Percentiles rank a stretch among this genome's conserved stretches.
These are phyloP conservation scores for Paulownia fortunei DNA, from an alignment of 257 asterid genomes.

Conservation along the genomic window DNA sequence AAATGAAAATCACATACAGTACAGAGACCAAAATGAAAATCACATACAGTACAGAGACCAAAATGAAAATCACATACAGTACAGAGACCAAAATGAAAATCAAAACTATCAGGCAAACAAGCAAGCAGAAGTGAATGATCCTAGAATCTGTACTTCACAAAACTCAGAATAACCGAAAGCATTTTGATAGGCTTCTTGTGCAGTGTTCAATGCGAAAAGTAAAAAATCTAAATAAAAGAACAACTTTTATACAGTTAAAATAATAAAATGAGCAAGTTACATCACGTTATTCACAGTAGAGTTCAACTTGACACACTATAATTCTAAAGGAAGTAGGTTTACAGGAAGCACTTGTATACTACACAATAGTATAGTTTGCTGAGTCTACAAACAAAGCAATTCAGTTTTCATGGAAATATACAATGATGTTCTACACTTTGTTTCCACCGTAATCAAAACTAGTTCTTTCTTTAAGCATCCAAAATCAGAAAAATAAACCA, in stretches of 20 bases:
- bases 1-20: too few relatives aligned
- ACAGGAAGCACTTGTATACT: too few relatives aligned
- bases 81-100: slow-evolving; percentile 25
- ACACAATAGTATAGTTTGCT: not conserved
- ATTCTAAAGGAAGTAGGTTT: not conserved
- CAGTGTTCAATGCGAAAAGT: not conserved
- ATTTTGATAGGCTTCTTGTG: not conserved
- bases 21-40: too few relatives aligned
- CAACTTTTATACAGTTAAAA: not conserved
- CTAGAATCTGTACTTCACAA: not conserved
- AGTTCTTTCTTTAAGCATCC: not conserved
- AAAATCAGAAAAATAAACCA: not conserved
- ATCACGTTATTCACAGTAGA: not conserved
- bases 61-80: slow-evolving; percentile 25
- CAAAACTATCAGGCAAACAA: not conserved
- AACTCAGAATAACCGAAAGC: not conserved
- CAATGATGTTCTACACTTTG: not conserved
- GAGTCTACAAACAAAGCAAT: not conserved
- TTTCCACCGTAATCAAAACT: not conserved
- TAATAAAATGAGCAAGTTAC: not conserved
- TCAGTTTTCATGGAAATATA: not conserved
- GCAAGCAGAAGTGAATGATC: not conserved
- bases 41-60: slow-evolving; percentile 16
- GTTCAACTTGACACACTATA: too few relatives aligned
- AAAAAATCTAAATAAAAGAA: not conserved